Conservation (phyloP, 208 protist genomes). For the Leishmania major region DNA sequence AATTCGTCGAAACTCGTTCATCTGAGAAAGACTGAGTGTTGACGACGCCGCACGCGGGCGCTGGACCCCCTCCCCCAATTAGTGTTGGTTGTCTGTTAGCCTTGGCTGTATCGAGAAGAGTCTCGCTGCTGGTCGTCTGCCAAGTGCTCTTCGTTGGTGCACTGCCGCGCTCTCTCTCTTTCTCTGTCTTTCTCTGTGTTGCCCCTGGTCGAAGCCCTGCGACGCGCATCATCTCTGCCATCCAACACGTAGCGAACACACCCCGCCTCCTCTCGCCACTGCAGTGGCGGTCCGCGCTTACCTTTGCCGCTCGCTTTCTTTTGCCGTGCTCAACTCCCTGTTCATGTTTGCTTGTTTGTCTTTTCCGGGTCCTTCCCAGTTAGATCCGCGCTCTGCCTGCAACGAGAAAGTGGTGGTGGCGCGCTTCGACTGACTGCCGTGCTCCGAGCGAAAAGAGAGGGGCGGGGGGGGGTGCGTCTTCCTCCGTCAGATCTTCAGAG, state of each 20-base stretch:
- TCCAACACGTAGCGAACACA: neutral
- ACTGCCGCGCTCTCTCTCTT: neutral
- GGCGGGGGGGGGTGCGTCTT: neutral
- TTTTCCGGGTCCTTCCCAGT: neutral
- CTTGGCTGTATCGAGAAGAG: neutral
- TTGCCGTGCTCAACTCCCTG: neutral
- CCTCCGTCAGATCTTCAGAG: neutral
- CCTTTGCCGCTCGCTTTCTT: neutral
- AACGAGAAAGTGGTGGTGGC: neutral
- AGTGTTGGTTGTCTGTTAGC: neutral
- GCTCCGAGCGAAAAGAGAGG: neutral
- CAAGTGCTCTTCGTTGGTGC: neutral
- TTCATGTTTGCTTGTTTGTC: neutral
- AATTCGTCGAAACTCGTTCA: neutral
- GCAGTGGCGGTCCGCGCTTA: too few species aligned
- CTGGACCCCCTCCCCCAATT: too few species aligned
- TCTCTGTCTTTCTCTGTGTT: neutral
- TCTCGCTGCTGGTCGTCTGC: neutral
- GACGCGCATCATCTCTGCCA: neutral
- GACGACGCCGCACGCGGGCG: neutral
- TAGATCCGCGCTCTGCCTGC: neutral
- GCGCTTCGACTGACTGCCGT: neutral
- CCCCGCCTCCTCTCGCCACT: neutral
- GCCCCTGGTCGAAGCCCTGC: neutral
- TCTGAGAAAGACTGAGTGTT: neutral